Base-by-base conservation (phyloP, 2,329 filamentous ascomycete genomes). In the Ophiocordyceps robertsii region DNA sequence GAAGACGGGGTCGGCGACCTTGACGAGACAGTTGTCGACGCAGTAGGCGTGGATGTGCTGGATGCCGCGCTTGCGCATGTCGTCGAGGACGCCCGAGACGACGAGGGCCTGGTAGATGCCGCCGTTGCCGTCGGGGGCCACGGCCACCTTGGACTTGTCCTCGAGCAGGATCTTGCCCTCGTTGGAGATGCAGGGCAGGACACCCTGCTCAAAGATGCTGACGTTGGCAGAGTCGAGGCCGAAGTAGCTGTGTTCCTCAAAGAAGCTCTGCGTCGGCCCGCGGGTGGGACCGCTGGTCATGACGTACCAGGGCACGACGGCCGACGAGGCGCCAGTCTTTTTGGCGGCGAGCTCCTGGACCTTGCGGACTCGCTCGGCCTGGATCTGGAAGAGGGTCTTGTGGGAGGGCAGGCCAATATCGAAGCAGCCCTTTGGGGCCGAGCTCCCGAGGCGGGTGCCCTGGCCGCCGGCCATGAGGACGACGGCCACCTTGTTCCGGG, bases 21-120 rank as follows among this genome's bases (percentile, higher is more conserved):
- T 90, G 61, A 95, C 90, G n/a, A 98, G 76, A 68, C 90, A 96
- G 72, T 98, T 98, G 69, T 98, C 92, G 38, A 98, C 92, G 58
- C 92, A 95, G 74, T 96, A 96, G 39, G 89, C 84, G 65, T 98
- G 90, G 48, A 98, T 83, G 68, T 98, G 92, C 72, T 95, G 68
- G 58, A 96, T 84, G 40, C 88, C 89, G 44, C 90, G 84, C 66
- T 80, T 80, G 53, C 77, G 75, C 84, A 98, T 92, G 64, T 96
- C 88, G 37, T 79, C 76, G 40, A 95, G 78, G 33, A 93, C 84
- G 43, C 83, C 82, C 14, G 83, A 82, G 46, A 76, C 77, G 51
- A 94, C 71, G 42, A 98, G 75, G 41, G 90, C 92, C 66, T 90
- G 81, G 74, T 98, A 98, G 58, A 98, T 80, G 52, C 92, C 92